These are phyloP conservation scores for Pulicaria dysenterica DNA, from an alignment of 129 eudicot species.

Conservation along the genomic window DNA sequence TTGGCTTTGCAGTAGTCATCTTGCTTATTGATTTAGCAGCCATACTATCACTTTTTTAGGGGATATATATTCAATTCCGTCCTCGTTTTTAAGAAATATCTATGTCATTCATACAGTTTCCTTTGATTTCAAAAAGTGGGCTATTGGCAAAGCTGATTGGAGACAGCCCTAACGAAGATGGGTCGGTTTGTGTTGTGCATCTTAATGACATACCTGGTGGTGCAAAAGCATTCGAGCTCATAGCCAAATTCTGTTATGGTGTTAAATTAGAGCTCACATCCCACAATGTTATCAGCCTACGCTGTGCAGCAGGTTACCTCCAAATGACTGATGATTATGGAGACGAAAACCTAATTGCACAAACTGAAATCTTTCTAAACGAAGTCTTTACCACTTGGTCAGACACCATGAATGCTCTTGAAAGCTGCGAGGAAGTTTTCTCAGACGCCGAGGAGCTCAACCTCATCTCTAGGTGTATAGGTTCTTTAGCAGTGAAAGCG, in stretches of 20 bases:
- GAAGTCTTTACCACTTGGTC: constrained; percentile 76
- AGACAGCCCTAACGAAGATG: constrained; percentile 46
- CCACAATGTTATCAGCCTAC: constrained; percentile 59
- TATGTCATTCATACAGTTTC: constrained; percentile 53
- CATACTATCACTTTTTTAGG: not conserved
- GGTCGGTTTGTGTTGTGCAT: constrained; percentile 41
- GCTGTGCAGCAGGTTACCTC: constrained; percentile 84
- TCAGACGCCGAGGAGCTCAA: constrained; percentile 72
- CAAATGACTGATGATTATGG: constrained; percentile 81
- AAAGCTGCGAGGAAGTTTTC: constrained; percentile 79
- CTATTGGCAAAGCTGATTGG: constrained; percentile 56
- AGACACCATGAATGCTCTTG: constrained; percentile 77
- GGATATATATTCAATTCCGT: not conserved
- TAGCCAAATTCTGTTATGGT: constrained; percentile 78
- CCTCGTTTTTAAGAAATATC: not conserved
- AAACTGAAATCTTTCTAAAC: constrained; percentile 61
- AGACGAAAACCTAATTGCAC: constrained; percentile 69
- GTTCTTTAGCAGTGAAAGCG: constrained; percentile 79
- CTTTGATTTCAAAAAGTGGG: constrained; percentile 80
- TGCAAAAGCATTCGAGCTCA: constrained; percentile 68
- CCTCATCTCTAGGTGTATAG: constrained; percentile 75
- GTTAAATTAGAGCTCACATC: constrained; percentile 76
- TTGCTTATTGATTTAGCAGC: not conserved
- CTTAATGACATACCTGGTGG: constrained; percentile 86
- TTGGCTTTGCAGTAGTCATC: no score